Percentiles rank a stretch among this genome's conserved stretches.
phyloP scores from a whole-genome alignment of 2,329 filamentous ascomycete species.

The Pseudohalonectria lignicola region DNA sequence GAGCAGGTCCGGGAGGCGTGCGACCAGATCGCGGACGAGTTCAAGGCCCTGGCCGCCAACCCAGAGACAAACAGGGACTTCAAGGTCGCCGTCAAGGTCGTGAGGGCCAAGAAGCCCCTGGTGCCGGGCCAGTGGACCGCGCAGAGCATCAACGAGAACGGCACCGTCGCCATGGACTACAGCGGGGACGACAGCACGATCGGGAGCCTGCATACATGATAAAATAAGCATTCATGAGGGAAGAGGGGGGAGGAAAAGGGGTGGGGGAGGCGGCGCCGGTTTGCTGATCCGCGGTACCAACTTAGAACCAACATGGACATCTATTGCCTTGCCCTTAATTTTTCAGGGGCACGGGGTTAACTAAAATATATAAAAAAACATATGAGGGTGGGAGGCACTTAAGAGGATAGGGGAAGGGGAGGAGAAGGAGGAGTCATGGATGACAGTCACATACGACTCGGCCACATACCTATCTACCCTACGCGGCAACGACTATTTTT shows the following conservation, averaged over 20 bases:
- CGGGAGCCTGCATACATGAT: neutral
- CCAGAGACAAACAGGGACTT: constrained; percentile 29
- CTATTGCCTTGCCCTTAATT: too few species aligned
- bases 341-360: too few species aligned
- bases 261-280: too few species aligned
- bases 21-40: constrained; percentile 33
- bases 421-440: too few species aligned
- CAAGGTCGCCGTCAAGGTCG: constrained; percentile 33
- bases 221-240: neutral
- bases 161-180: neutral
- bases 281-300: too few species aligned
- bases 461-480: too few species aligned
- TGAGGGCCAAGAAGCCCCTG: constrained; percentile 38
- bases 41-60: constrained; percentile 36
- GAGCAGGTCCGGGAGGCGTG: constrained; percentile 35
- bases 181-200: constrained; percentile 8
- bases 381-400: too few species aligned
- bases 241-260: neutral
- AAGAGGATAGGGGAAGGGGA: too few species aligned
- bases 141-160: constrained; percentile 5
- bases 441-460: too few species aligned
- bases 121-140: constrained; percentile 6
- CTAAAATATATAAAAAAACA: too few species aligned
- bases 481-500: too few species aligned
- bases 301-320: too few species aligned